Conservation (phyloP, 331 rosid species). For the Stylosanthes scabra region DNA sequence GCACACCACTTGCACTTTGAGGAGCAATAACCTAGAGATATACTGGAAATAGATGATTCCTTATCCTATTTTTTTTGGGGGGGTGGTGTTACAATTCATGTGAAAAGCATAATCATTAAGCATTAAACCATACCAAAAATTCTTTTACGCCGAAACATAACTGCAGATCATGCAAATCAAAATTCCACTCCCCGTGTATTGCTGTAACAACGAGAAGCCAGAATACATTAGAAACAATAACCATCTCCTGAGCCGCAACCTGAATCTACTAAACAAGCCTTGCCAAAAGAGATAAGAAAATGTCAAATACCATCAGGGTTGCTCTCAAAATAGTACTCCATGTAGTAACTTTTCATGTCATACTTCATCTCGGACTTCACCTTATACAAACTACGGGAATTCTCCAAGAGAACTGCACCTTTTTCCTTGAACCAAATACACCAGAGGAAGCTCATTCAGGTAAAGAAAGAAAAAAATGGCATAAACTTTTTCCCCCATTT, state of each 20-base stretch:
- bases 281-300: neutral
- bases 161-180: slow-evolving; percentile 76
- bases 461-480: slow-evolving; percentile 24
- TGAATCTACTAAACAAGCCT: slow-evolving; percentile 5
- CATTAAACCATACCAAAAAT: slow-evolving; percentile 74
- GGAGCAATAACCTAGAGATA: slow-evolving; percentile 86
- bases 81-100: slow-evolving; percentile 1
- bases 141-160: slow-evolving; percentile 89
- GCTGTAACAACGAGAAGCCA: slow-evolving; percentile 52
- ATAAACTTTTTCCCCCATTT: neutral
- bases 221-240: slow-evolving; percentile 31
- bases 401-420: slow-evolving; percentile 69
- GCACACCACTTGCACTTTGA: slow-evolving; percentile 97
- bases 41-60: slow-evolving; percentile 27
- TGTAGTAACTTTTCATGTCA: slow-evolving; percentile 74
- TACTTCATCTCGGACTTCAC: slow-evolving; percentile 86
- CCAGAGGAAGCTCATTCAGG: slow-evolving; percentile 2
- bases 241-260: slow-evolving; percentile 14
- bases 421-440: slow-evolving; percentile 60
- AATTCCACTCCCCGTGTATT: slow-evolving; percentile 62
- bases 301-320: slow-evolving; percentile 57
- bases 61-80: slow-evolving; percentile 1
- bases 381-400: slow-evolving; percentile 66
- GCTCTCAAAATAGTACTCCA: slow-evolving; percentile 80
- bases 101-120: slow-evolving; percentile 16